Evolutionary conservation across 192 early-diverging fungal species (phyloP).

Genomic region (Dimargaris xerosporica): DNA sequence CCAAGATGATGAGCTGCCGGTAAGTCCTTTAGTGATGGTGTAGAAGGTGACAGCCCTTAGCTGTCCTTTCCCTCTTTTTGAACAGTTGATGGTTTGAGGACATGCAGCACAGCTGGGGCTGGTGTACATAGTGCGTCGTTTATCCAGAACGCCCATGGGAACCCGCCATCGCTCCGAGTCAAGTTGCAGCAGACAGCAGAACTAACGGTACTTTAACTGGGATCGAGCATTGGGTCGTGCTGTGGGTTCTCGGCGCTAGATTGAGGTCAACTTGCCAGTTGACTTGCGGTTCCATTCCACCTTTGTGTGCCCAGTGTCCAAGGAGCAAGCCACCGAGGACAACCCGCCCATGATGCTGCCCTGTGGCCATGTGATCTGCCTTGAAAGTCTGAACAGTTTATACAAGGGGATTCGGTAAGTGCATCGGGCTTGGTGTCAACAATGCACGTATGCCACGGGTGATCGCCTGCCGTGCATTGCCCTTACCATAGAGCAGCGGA

Average conservation of each 20-base stretch:
- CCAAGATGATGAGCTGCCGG: constrained; percentile 78
- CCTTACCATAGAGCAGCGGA: neutral
- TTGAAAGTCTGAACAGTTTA: constrained; percentile 73
- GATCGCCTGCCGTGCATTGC: neutral
- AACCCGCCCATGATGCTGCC: constrained; percentile 98
- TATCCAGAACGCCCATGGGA: neutral
- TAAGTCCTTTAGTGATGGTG: constrained; percentile 20
- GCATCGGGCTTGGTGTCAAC: neutral
- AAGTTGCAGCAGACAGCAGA: too few species aligned
- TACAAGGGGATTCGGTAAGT: constrained; percentile 48
- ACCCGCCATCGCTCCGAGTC: neutral
- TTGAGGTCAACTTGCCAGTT: constrained; percentile 78
- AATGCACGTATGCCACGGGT: neutral
- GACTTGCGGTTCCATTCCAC: constrained; percentile 84
- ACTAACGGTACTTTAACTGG: neutral
- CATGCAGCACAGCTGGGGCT: neutral
- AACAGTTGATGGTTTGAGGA: neutral
- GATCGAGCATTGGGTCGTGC: neutral
- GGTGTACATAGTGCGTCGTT: neutral
- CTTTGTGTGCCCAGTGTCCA: constrained; percentile 93
- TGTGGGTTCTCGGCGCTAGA: constrained; percentile 12
- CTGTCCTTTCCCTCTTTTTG: neutral
- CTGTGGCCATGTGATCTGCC: constrained; percentile 93
- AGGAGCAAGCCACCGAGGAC: constrained; percentile 80
- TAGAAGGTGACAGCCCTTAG: neutral